Evolutionary conservation across 106 monocot genomes (phyloP).

Genomic region (Cymbidium sinense): DNA sequence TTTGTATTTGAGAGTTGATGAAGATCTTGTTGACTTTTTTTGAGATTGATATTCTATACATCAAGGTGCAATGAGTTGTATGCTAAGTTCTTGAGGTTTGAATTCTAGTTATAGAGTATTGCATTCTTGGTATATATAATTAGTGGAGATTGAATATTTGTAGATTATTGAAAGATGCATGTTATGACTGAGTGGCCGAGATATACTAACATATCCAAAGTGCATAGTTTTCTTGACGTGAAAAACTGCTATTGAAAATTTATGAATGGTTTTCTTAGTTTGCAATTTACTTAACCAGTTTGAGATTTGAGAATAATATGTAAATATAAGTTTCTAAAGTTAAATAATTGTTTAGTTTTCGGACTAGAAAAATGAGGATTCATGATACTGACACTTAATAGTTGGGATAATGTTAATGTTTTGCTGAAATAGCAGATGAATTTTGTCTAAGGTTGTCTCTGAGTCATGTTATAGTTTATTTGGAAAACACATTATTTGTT

Average conservation of each 20-base stretch:
- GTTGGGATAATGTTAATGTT: neutral
- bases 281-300: neutral
- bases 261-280: neutral
- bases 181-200: neutral
- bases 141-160: neutral
- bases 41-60: neutral
- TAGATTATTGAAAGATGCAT: neutral
- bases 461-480: neutral
- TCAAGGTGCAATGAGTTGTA: neutral
- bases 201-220: neutral
- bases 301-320: too few relatives aligned
- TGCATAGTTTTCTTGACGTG: neutral
- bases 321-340: neutral
- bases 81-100: neutral
- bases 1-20: neutral
- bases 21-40: too few relatives aligned
- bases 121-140: neutral
- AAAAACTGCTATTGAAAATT: neutral
- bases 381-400: neutral
- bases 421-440: neutral
- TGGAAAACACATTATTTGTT: neutral
- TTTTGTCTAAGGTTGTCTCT: neutral
- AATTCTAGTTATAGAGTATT: neutral
- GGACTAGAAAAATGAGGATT: neutral
- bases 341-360: neutral